phyloP scores from a whole-genome alignment of 805 yeast genomes.

The Kodamaea laetipori region DNA sequence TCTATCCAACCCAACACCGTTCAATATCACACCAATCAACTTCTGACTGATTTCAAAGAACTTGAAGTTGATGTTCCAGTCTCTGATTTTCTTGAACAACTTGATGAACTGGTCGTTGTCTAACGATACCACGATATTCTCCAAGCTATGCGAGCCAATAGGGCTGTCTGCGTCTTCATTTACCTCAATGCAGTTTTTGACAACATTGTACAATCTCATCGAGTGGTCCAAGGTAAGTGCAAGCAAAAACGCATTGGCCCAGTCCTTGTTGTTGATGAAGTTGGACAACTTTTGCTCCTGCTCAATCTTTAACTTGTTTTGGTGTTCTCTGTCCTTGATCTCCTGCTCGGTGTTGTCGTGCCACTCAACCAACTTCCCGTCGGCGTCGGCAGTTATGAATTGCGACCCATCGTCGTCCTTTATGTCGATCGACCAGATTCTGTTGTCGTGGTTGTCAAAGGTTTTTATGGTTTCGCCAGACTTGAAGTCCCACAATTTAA shows the following conservation, averaged over 20 bases:
- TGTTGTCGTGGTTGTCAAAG: constrained; percentile 85
- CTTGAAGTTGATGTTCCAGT: constrained; percentile 91
- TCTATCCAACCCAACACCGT: constrained; percentile 53
- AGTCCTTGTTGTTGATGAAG: constrained; percentile 67
- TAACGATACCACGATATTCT: constrained; percentile 59
- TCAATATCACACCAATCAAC: constrained; percentile 64
- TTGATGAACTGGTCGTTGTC: constrained; percentile 58
- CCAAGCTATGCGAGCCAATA: constrained; percentile 62
- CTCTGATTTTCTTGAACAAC: constrained; percentile 76
- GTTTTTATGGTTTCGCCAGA: constrained; percentile 79
- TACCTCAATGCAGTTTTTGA: constrained; percentile 60
- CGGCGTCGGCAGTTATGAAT: constrained; percentile 90
- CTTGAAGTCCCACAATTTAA: constrained; percentile 84
- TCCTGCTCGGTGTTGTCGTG: constrained; percentile 80
- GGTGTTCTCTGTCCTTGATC: constrained; percentile 50
- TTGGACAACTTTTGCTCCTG: constrained; percentile 87
- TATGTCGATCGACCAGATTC: constrained; percentile 87
- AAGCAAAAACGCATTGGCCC: constrained; percentile 85
- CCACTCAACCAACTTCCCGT: constrained; percentile 90
- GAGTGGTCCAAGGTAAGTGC: constrained; percentile 91
- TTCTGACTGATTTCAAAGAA: constrained; percentile 81
- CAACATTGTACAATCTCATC: constrained; percentile 77
- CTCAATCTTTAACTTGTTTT: constrained; percentile 64
- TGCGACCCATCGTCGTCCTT: constrained; percentile 68
- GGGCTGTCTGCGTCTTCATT: constrained; percentile 50